Percentiles rank a stretch among this genome's conserved stretches.
phyloP scores from a whole-genome alignment of 257 asterid species.

The Salvia splendens region DNA sequence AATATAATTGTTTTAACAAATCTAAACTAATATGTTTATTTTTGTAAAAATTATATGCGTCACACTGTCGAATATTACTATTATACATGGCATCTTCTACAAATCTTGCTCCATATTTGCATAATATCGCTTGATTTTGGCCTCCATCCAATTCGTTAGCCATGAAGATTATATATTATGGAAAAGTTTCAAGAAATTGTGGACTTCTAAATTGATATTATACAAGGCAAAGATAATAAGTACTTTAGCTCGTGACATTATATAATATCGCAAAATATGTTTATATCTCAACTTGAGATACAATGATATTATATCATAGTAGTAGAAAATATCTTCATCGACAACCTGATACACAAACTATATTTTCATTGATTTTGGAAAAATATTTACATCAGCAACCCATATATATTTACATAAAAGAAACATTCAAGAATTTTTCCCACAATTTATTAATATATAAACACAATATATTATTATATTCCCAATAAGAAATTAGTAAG shows the following conservation, averaged over 20 bases:
- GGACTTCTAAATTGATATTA: not conserved
- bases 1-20: too few relatives aligned
- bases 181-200: conserved; percentile 30
- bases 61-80: not conserved
- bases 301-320: not conserved
- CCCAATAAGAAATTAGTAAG: too few relatives aligned
- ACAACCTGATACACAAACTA: not conserved
- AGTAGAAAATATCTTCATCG: not conserved
- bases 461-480: too few relatives aligned
- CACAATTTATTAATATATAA: too few relatives aligned
- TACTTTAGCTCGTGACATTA: not conserved
- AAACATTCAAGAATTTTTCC: too few relatives aligned
- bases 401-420: too few relatives aligned
- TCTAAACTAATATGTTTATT: too few relatives aligned
- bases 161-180: conserved; percentile 5
- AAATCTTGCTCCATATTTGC: conserved; percentile 29
- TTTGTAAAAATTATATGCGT: too few relatives aligned
- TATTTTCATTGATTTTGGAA: too few relatives aligned
- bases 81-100: not conserved
- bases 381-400: too few relatives aligned
- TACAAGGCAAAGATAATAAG: not conserved
- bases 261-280: not conserved
- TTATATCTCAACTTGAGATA: not conserved
- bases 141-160: conserved; percentile 12
- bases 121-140: conserved; percentile 19